Evolutionary conservation across 345 rosid genomes (phyloP).

Genomic region (Arabidopsis suecica): DNA sequence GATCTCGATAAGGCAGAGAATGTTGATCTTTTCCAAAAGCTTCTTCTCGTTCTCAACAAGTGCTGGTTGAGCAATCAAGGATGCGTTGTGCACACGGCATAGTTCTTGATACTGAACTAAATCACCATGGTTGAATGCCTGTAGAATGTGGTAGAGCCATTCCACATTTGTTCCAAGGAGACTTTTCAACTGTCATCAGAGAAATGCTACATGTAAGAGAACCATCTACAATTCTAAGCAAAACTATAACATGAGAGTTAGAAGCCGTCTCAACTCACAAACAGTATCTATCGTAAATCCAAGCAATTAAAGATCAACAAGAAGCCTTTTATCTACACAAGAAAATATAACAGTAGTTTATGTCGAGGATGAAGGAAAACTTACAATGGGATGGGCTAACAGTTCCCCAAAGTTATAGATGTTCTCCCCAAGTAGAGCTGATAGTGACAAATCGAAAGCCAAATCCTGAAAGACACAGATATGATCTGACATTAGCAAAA

Average conservation of each 20-base stretch:
- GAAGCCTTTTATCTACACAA: background rate
- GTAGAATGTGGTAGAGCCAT: conserved; percentile 96
- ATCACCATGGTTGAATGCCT: conserved; percentile 92
- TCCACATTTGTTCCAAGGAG: conserved; percentile 87
- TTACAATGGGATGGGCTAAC: conserved; percentile 98
- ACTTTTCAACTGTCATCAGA: conserved; percentile 73
- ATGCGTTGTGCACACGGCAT: conserved; percentile 80
- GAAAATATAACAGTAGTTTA: background rate
- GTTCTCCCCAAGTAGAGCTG: conserved; percentile 98
- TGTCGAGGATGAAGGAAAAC: conserved; percentile 39
- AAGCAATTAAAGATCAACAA: conserved; percentile 5
- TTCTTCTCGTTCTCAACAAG: conserved; percentile 90
- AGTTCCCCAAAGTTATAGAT: conserved; percentile 99
- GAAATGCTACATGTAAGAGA: conserved; percentile 20
- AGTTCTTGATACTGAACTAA: conserved; percentile 84
- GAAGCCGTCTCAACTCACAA: background rate
- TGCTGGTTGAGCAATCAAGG: conserved; percentile 91
- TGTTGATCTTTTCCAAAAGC: conserved; percentile 93
- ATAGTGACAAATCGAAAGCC: conserved; percentile 96
- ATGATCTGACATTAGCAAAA: conserved; percentile 17
- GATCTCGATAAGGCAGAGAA: conserved; percentile 96
- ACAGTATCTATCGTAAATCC: background rate
- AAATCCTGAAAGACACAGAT: conserved; percentile 66
- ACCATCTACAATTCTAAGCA: conserved; percentile 1
- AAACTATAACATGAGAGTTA: conserved; percentile 2